Percentiles rank a stretch among this genome's conserved stretches.
Evolutionary conservation across 805 yeast genomes (phyloP).

Genomic region (Wickerhamomyces strasburgensis): DNA sequence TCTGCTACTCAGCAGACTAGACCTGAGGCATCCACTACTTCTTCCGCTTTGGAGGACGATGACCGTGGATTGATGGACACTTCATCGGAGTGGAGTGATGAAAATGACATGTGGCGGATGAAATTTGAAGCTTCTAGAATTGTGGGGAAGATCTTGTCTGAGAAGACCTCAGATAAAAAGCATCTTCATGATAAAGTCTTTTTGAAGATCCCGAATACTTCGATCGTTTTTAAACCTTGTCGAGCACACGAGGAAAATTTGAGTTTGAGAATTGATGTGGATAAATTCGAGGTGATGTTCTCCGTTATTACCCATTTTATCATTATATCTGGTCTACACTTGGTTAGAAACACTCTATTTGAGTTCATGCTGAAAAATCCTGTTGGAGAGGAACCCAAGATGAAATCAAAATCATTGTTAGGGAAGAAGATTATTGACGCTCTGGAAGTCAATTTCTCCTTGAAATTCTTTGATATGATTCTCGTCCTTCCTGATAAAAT

Average conservation of each 20-base stretch:
- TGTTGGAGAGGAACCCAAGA: slow-evolving; percentile 16
- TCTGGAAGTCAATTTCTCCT: slow-evolving; percentile 19
- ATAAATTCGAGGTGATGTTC: slow-evolving; percentile 29
- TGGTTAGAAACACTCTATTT: slow-evolving; percentile 38
- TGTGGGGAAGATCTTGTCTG: slow-evolving; percentile 28
- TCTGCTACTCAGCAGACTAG: slow-evolving; percentile 1
- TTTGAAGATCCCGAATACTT: slow-evolving; percentile 26
- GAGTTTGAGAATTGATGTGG: slow-evolving; percentile 22
- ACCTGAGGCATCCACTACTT: slow-evolving; percentile 17
- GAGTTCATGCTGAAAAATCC: slow-evolving; percentile 20
- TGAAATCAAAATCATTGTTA: slow-evolving; percentile 13
- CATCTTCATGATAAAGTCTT: slow-evolving; percentile 28
- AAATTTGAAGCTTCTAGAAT: slow-evolving; percentile 10
- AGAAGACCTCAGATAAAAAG: slow-evolving; percentile 26
- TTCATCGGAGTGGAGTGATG: slow-evolving; percentile 14
- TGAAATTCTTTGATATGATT: slow-evolving; percentile 23
- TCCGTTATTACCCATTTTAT: slow-evolving; percentile 42
- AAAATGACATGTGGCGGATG: slow-evolving; percentile 11
- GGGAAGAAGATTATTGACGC: slow-evolving; percentile 19
- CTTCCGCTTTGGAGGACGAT: slow-evolving; percentile 31
- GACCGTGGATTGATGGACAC: slow-evolving; percentile 24
- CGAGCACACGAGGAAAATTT: slow-evolving; percentile 20
- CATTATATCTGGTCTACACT: slow-evolving; percentile 38
- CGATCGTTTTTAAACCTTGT: slow-evolving; percentile 21
- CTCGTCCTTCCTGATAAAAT: slow-evolving; percentile 44